A percentile compares a stretch with the other conserved stretches of the same genome.
Evolutionary conservation across 257 asterid species (phyloP).

Genomic region (Orobanche coerulescens): DNA sequence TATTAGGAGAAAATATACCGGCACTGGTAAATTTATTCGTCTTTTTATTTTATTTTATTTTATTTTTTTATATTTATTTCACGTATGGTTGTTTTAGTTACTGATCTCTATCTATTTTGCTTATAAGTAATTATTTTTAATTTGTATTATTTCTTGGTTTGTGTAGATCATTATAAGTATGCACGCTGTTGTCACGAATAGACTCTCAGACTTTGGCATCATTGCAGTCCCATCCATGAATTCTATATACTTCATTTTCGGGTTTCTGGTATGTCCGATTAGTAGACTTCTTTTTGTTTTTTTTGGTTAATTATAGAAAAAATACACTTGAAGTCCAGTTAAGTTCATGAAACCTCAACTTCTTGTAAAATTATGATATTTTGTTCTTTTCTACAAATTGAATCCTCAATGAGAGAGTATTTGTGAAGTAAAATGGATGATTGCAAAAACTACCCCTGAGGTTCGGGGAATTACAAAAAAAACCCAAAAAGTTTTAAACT

Average conservation of each 20-base stretch:
- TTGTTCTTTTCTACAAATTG: no score
- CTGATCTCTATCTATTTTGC: constrained; percentile 1
- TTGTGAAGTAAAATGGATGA: no score
- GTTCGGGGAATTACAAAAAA: no score
- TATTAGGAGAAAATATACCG: constrained; percentile 88
- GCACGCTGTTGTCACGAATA: constrained; percentile 61
- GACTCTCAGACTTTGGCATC: constrained; percentile 59
- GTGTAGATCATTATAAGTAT: constrained; percentile 72
- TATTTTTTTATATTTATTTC: neutral
- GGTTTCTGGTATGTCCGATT: constrained; percentile 52
- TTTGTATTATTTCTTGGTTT: constrained; percentile 12
- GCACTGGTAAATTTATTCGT: constrained; percentile 51
- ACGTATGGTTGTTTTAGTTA: neutral
- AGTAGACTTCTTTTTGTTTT: neutral
- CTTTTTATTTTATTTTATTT: neutral
- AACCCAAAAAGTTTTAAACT: no score
- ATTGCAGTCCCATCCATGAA: constrained; percentile 73
- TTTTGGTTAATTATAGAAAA: neutral
- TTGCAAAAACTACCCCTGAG: no score
- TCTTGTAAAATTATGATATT: no score
- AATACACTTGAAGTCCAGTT: neutral
- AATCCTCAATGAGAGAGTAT: no score
- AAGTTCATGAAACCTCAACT: neutral
- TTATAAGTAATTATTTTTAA: neutral
- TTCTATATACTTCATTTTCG: constrained; percentile 62